Evolutionary conservation across 78 protist species (phyloP), one percentile per base, ranked within the genome.

Genomic region (Salpingoeca rosetta): DNA sequence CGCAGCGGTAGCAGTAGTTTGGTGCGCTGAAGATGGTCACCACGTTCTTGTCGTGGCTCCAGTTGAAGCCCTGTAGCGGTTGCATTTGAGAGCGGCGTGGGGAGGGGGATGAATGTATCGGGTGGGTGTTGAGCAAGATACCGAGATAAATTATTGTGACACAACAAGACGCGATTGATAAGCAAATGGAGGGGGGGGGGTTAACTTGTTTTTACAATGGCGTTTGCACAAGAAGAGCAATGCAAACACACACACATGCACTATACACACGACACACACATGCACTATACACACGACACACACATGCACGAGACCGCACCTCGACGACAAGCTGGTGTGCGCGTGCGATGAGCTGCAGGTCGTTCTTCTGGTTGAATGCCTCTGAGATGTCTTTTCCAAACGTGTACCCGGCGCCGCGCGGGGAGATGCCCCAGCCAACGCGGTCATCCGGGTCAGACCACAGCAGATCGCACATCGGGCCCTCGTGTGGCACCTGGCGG

Each of bases 371-470:
- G 89, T 89, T 89, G 87, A 93, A 82, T 78, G 88, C 91, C 40
- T 88, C 83, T 25, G 96, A 88, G 35, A 94, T 96, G 82, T 94
- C 92, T 39, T 91, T 73, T 0, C 99, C 99, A 31, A 96, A 98
- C 37, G 95, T 87, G 94, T 93, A 97, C 28, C 99, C 99, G 0
- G 99, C 99, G 25, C 99, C 99, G n/a, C 99, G 91, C 26, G 98
- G 98, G 41, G 91, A 81, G 42, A 94, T 93, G 44, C 93, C 95
- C 98, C 97, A 96, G 24, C 92, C 88, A 80, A 92, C 94, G 39
- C 96, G 91, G 51, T 94, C 96, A 78, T 97, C 99, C 45, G 99
- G 99, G 82, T 98, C 99, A 2, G 98, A 93, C 99, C 99, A 98
- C 93, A 97, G 91, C 82, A 98, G 92, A 92, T 98, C 99, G 86